Evolutionary conservation across 495 filamentous ascomycete species (phyloP), one percentile per base, ranked within the genome.

Genomic region (Aspergillus haitiensis): DNA sequence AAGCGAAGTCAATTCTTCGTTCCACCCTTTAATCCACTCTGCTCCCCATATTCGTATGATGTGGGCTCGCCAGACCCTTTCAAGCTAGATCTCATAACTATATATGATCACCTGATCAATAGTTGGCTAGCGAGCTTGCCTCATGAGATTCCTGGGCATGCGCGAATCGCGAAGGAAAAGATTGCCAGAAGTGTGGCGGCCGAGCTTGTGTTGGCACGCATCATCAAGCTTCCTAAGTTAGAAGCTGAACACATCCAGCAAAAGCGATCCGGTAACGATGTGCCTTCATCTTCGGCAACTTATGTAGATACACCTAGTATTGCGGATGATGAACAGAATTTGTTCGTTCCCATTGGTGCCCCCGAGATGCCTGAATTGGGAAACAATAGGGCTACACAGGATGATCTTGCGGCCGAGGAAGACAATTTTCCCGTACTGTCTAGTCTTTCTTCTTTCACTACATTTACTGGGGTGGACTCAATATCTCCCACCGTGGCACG

Each of bases 111-210:
- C 16, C 51, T 81, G 36, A 66, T 80, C 13, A 60, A 75, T 13
- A 59, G 73, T 32, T 82, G 76, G 76, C 59, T 82, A 11, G 60
- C 68, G 6, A 67, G 55, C 54, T 55, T 81, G 21, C 61, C 77
- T 7, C 54, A 60, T 15, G 55, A 55, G 8, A 70, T 77, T 55
- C 74, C 79, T 7, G 65, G 66, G 2, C 72, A 65, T 11, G 72
- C 73, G 16, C 71, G 79, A 10, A 64, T 78, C 1, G 64, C 66
- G 52, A 76, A 79, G 59, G 79, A 79, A 55, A 77, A 69, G 60
- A 55, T 68, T 12, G 65, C 80, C 32, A 69, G 79, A 50, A 64
- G 66, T 3, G 48, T 82, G 34, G 70, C 75, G 32, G 71, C 68
- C 13, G 74, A 80, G 46, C 58, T 82, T 21, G 61, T 70, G 50